Base-by-base conservation (phyloP, 495 filamentous ascomycete species). In the Penicillium salamii region DNA sequence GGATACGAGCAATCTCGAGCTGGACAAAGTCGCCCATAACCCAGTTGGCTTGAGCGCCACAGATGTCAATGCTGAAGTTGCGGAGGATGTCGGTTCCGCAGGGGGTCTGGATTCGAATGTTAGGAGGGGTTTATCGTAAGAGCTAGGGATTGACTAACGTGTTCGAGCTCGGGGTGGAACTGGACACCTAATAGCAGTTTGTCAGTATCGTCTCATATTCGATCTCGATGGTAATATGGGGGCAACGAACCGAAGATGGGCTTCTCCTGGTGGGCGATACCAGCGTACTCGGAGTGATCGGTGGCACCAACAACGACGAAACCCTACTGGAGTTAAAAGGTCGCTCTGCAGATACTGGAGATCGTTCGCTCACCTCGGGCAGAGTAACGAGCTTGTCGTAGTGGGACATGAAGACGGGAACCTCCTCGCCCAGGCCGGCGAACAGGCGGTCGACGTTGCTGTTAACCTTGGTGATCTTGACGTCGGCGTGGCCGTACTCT, bases 371-470 rank as follows among this genome's bases (percentile, higher is more conserved):
- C 32, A 61, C 58, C 2, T 8, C 71, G 13, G 91, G 91, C 15
- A 96, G 73, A 26, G 80, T 68, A 17, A 72, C 76, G 3, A 96
- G 78, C 72, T 95, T 93, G 61, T 96, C 91, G 29, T 83, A 83
- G 61, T 96, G 91, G 50, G 82, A 87, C 91, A 96, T 96, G 78
- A 81, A 95, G 6, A 87, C 81, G 55, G 87, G 79, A 45, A 86
- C 71, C 28, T 81, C 67, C 49, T 85, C 79, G 36, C 80, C 81
- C 0, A 95, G 62, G 6, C 81, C 87, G 5, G 78, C 64, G 57
- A 95, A 95, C 19, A 96, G 79, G 33, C 71, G 71, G 62, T 92
- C 82, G 38, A 89, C 81, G 58, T 88, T 85, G 13, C 56, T 50
- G 19, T 73, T 63, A 15, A 82, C 72, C 34, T 72, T 71, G 17